Evolutionary conservation across 768 basidiomycete species (phyloP), one percentile per base, ranked within the genome.

Genomic region (Lenzites betulinus): DNA sequence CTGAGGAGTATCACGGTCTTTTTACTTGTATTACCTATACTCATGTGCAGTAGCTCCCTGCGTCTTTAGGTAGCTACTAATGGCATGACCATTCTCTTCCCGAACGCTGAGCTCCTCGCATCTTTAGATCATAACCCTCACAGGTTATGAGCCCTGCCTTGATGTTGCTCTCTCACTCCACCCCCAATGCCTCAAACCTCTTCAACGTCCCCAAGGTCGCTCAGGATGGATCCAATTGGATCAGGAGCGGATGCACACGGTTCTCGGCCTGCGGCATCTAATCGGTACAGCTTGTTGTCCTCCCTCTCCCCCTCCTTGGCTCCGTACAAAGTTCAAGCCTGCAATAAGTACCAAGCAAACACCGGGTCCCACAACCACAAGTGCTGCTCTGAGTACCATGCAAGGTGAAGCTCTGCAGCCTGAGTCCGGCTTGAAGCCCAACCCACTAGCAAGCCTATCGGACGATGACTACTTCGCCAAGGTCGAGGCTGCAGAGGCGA

Each of bases 71-170:
- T 39, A 39, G 38, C 38, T 39, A 39, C 38, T 39, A 39, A 39
- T 39, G 15, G 61, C 38, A 39, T 39, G 7, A 48, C 26, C 46
- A 23, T 48, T 48, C 46, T 20, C 25, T 8, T 23, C 23, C 22
- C 25, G 46, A 48, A 48, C 46, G 25, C 46, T 48, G 46, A 48
- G 46, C 46, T 26, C 23, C 46, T 28, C 23, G 23, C 25, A 13
- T 28, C 8, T 48, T 26, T 12, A 26, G 23, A 26, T 26, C 46
- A 11, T 26, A 25, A 26, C 46, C 25, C 35, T 38, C 51, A 23
- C 51, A 51, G 49, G 49, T 51, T 51, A 51, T 51, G 49, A 51
- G 49, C 49, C 49, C 49, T 51, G 49, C 35, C 12, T 11, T 16
- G 13, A 51, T 51, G 49, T 51, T 33, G 33, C 49, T 51, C 49